Conservation (phyloP, 1,284 basidiomycete genomes). For the Schizopora paradoxa region DNA sequence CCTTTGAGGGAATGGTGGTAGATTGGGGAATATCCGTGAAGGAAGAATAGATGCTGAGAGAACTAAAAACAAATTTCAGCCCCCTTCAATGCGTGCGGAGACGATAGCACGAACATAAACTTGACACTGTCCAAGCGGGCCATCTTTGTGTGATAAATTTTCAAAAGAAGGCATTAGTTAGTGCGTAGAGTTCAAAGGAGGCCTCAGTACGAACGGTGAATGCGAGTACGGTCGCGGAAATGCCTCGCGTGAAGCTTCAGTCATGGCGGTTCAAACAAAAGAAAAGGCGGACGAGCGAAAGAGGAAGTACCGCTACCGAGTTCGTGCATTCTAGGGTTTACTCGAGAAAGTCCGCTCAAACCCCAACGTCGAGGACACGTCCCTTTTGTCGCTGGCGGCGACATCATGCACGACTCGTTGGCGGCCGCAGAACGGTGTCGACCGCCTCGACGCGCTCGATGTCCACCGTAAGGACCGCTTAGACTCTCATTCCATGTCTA, state of each 20-base stretch:
- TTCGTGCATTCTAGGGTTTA: no score
- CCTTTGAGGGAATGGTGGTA: slow-evolving; percentile 39
- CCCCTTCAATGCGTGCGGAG: not conserved
- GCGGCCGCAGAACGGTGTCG: not conserved
- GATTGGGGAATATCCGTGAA: slow-evolving; percentile 3
- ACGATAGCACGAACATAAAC: slow-evolving; percentile 1
- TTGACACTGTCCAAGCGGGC: slow-evolving; percentile 8
- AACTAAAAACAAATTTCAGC: not conserved
- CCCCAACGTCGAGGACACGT: no score
- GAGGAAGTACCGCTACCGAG: no score
- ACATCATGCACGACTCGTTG: no score
- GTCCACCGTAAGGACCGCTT: not conserved
- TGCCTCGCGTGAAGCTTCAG: no score
- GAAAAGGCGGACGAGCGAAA: no score
- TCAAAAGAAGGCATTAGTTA: not conserved
- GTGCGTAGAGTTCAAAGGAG: not conserved
- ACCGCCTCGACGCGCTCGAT: not conserved
- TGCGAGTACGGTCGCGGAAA: slow-evolving; percentile 8
- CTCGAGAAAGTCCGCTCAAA: no score
- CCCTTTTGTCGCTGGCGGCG: no score
- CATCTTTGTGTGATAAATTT: slow-evolving; percentile 2
- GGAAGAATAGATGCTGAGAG: slow-evolving; percentile 6
- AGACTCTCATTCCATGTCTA: not conserved
- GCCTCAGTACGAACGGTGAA: slow-evolving; percentile 5
- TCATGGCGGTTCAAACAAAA: no score